A percentile compares a stretch with the other conserved stretches of the same genome.
Conservation (phyloP, 495 filamentous ascomycete species). For the Opeltia flavorubescens region DNA sequence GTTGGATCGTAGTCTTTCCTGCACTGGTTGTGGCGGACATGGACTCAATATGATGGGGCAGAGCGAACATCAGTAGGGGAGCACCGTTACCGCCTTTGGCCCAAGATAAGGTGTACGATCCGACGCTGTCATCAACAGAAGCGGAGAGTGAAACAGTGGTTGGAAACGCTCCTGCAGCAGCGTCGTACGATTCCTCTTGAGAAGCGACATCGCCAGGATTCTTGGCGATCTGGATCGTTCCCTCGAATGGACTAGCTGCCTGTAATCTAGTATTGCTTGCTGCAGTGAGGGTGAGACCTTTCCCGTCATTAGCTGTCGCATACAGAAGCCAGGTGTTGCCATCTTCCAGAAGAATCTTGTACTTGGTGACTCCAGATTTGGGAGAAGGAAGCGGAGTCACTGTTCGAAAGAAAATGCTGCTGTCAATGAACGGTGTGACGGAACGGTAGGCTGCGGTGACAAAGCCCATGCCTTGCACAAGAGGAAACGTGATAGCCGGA, state of each 20-base stretch:
- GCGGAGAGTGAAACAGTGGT: conserved; percentile 51
- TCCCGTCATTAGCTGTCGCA: conserved; percentile 35
- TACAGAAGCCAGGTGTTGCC: conserved; percentile 70
- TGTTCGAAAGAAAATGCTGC: conserved; percentile 55
- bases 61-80: conserved; percentile 66
- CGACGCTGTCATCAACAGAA: conserved; percentile 38
- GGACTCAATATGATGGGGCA: conserved; percentile 72
- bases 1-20: conserved; percentile 40
- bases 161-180: conserved; percentile 61
- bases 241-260: conserved; percentile 41
- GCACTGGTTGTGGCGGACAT: conserved; percentile 47
- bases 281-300: conserved; percentile 34
- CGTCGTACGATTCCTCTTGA: conserved; percentile 60
- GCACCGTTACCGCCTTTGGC: conserved; percentile 42
- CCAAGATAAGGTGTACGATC: conserved; percentile 61
- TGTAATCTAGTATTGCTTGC: conserved; percentile 31
- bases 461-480: conserved; percentile 85
- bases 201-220: conserved; percentile 38
- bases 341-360: conserved; percentile 56
- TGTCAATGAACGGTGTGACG: conserved; percentile 56
- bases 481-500: conserved; percentile 55
- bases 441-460: conserved; percentile 63
- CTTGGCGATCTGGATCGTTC: conserved; percentile 73
- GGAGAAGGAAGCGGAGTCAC: conserved; percentile 44
- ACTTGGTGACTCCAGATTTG: conserved; percentile 57